Evolutionary conservation across 176 grass and related monocot species (phyloP).

Genomic region (Panicum miliaceum): DNA sequence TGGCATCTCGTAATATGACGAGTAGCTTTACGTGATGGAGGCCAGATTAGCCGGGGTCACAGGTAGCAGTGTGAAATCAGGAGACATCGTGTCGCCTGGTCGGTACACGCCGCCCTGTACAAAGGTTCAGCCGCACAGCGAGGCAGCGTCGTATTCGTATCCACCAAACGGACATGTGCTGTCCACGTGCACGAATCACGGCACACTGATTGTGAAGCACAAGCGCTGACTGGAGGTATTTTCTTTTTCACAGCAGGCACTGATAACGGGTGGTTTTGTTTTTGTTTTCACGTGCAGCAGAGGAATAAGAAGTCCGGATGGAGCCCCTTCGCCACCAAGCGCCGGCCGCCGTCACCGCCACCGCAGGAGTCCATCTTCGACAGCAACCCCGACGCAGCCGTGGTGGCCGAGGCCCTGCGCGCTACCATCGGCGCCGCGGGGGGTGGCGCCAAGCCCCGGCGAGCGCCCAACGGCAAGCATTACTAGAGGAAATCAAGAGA

Average conservation of each 20-base stretch:
- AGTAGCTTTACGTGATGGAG: not conserved
- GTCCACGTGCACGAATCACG: conserved; percentile 37
- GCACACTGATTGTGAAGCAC: conserved; percentile 8
- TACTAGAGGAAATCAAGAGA: conserved; percentile 35
- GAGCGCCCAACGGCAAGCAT: conserved; percentile 44
- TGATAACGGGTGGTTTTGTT: conserved; percentile 8
- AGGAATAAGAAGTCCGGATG: conserved; percentile 55
- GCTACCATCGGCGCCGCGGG: conserved; percentile 28
- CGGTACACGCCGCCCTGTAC: not conserved
- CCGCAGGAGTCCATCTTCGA: conserved; percentile 43
- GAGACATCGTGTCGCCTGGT: not conserved
- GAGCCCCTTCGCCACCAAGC: conserved; percentile 55
- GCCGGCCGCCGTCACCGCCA: conserved; percentile 39
- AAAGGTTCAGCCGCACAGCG: not conserved
- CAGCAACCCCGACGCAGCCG: conserved; percentile 47
- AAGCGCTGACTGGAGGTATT: conserved; percentile 12
- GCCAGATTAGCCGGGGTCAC: conserved; percentile 4
- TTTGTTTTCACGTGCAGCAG: conserved; percentile 34
- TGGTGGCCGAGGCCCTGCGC: conserved; percentile 26
- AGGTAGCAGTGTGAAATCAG: not conserved
- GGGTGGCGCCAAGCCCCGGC: conserved; percentile 36
- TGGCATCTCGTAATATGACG: not conserved
- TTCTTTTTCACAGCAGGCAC: conserved; percentile 4
- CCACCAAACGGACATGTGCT: conserved; percentile 30
- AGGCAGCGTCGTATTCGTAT: not conserved